Evolutionary conservation across 371 early-diverging fungal species (phyloP).

Genomic region (Saksenaea vasiformis): DNA sequence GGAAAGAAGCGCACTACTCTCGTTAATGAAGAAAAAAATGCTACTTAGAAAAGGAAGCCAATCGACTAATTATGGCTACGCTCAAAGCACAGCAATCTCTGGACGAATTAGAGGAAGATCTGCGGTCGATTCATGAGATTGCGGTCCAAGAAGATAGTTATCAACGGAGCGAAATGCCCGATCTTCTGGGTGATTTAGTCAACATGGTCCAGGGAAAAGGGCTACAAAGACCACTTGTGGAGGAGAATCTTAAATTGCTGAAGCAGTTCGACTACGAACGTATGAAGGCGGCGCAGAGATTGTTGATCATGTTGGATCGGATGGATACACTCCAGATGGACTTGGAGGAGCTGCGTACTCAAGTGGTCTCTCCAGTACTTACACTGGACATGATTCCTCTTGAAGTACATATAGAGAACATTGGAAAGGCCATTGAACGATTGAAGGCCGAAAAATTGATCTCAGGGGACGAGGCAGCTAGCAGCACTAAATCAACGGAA

Average conservation of each 20-base stretch:
- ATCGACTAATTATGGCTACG: slow-evolving; percentile 37
- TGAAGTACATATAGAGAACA: slow-evolving; percentile 51
- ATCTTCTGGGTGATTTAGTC: slow-evolving; percentile 37
- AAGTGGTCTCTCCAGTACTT: slow-evolving; percentile 42
- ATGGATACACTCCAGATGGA: slow-evolving; percentile 55
- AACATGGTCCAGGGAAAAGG: slow-evolving; percentile 37
- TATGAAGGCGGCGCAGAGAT: slow-evolving; percentile 29
- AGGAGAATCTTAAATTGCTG: slow-evolving; percentile 44
- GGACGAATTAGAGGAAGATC: slow-evolving; percentile 36
- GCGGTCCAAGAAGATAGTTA: slow-evolving; percentile 38
- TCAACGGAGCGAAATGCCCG: slow-evolving; percentile 31
- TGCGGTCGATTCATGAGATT: slow-evolving; percentile 46
- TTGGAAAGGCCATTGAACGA: slow-evolving; percentile 46
- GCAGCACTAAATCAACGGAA: not conserved
- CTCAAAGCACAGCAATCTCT: slow-evolving; percentile 35
- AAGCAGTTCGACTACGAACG: slow-evolving; percentile 36
- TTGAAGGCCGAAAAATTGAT: slow-evolving; percentile 41
- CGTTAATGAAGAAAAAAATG: not conserved
- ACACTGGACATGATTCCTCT: slow-evolving; percentile 40
- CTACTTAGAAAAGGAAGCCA: slow-evolving; percentile 34
- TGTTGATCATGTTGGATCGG: slow-evolving; percentile 39
- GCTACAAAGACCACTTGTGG: slow-evolving; percentile 28
- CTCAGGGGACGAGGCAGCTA: slow-evolving; percentile 22
- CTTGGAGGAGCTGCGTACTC: slow-evolving; percentile 48
- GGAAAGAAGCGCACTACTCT: not conserved